A percentile compares a stretch with the other conserved stretches of the same genome.
These are phyloP conservation scores for Penicillium mononematosum DNA, from an alignment of 495 filamentous ascomycete genomes.

Conservation along the genomic window DNA sequence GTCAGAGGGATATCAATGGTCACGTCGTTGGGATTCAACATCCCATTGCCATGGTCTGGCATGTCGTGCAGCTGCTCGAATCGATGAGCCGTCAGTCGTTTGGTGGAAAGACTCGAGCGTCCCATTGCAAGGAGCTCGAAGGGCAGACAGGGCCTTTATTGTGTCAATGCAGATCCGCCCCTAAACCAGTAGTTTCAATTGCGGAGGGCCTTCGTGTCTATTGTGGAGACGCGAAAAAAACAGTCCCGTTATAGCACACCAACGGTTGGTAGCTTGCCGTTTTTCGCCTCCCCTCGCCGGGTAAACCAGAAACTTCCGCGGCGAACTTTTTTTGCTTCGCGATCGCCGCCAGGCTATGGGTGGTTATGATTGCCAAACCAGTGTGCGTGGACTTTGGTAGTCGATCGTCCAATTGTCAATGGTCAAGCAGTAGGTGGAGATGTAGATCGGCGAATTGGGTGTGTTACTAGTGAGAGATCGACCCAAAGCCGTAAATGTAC, in stretches of 20 bases:
- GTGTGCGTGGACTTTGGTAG: constrained; percentile 8
- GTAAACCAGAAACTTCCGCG: neutral
- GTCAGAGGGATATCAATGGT: constrained; percentile 60
- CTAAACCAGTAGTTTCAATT: neutral
- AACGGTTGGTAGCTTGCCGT: neutral
- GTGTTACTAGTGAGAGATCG: neutral
- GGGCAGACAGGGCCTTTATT: constrained; percentile 7
- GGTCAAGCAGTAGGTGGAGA: constrained; percentile 10
- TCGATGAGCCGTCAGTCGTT: constrained; percentile 43
- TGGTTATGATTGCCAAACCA: constrained; percentile 12
- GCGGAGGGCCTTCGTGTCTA: neutral
- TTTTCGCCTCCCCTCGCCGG: constrained; percentile 8
- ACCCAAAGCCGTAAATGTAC: neutral
- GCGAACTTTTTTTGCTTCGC: neutral
- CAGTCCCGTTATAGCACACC: neutral
- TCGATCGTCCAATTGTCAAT: constrained; percentile 16
- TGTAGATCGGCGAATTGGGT: constrained; percentile 5
- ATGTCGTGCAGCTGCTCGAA: constrained; percentile 49
- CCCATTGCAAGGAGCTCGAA: constrained; percentile 28
- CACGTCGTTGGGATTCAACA: constrained; percentile 50
- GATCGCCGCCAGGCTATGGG: constrained; percentile 5
- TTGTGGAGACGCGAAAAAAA: constrained; percentile 12
- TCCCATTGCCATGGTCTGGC: constrained; percentile 36
- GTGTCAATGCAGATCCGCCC: neutral
- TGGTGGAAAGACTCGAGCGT: constrained; percentile 35